Conservation (phyloP, 768 basidiomycete species). For the Rhizopogon vulgaris region DNA sequence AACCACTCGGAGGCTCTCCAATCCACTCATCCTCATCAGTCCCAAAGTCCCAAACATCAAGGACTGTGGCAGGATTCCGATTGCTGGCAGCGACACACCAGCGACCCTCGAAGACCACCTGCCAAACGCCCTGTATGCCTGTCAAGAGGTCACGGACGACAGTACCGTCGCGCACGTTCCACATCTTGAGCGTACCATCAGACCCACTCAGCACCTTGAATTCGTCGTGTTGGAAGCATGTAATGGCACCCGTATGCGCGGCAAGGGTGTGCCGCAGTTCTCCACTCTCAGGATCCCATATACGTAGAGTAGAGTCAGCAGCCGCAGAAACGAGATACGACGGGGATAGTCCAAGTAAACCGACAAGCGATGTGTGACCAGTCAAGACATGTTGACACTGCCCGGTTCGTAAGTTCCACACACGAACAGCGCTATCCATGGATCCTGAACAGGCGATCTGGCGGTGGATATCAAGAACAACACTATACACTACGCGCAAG, state of each 20-base stretch:
- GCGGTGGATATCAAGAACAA: conserved; percentile 81
- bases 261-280: conserved; percentile 76
- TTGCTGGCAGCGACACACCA: conserved; percentile 95
- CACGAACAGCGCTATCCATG: conserved; percentile 95
- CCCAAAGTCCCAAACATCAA: conserved; percentile 91
- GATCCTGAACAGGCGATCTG: conserved; percentile 95
- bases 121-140: conserved; percentile 95
- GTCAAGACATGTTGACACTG: conserved; percentile 73
- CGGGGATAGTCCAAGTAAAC: conserved; percentile 83
- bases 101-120: conserved; percentile 90
- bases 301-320: conserved; percentile 89
- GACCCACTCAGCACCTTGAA: conserved; percentile 94
- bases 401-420: conserved; percentile 87
- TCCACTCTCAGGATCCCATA: conserved; percentile 90
- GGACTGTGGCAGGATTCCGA: conserved; percentile 64
- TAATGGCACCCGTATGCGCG: conserved; percentile 96
- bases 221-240: conserved; percentile 98
- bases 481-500: conserved; percentile 73
- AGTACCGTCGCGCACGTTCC: conserved; percentile 86
- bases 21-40: conserved; percentile 71
- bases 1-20: conserved; percentile 67
- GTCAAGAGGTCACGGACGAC: conserved; percentile 85
- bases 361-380: conserved; percentile 94
- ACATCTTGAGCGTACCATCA: conserved; percentile 96
- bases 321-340: conserved; percentile 93